Conservation (phyloP, 2,329 filamentous ascomycete species). For the Lecanicillium sp. region DNA sequence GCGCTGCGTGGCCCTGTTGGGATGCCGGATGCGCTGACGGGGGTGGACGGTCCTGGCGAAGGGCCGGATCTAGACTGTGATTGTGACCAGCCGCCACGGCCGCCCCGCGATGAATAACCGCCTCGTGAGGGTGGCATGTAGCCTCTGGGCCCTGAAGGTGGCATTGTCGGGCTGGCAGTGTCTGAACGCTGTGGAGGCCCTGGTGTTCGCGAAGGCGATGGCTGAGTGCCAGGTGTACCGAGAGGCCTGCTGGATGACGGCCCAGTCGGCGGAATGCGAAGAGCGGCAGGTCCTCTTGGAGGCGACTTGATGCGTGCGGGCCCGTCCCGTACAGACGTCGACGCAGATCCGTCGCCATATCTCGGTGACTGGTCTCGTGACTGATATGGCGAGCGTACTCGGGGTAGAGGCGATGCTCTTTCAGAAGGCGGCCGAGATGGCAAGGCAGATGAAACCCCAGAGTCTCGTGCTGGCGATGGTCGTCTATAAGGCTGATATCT, state of each 20-base stretch:
- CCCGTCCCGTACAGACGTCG: constrained; percentile 18
- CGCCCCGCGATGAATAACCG: constrained; percentile 34
- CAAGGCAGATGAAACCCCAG: constrained; percentile 40
- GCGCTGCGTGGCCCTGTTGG: constrained; percentile 39
- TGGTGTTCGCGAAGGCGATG: constrained; percentile 20
- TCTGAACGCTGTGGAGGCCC: constrained; percentile 26
- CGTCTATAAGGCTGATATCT: constrained; percentile 36
- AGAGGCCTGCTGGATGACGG: constrained; percentile 17
- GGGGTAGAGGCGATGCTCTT: constrained; percentile 43
- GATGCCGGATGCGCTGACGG: constrained; percentile 30
- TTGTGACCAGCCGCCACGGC: constrained; percentile 36
- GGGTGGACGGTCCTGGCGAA: constrained; percentile 30
- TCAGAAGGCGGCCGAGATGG: constrained; percentile 43
- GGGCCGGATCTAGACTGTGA: constrained; percentile 23
- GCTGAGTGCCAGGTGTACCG: constrained; percentile 1
- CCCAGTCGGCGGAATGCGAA: constrained; percentile 41
- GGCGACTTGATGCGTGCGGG: constrained; percentile 33
- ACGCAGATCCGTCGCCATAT: constrained; percentile 15
- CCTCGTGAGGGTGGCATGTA: constrained; percentile 39
- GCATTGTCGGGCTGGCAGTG: constrained; percentile 36
- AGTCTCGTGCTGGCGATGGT: constrained; percentile 39
- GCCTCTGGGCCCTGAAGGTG: constrained; percentile 46
- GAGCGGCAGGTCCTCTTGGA: constrained; percentile 45
- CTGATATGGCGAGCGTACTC: constrained; percentile 37
- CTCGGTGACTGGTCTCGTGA: constrained; percentile 33